phyloP scores from a whole-genome alignment of 2,329 filamentous ascomycete genomes.

The Calonectria hongkongensis region DNA sequence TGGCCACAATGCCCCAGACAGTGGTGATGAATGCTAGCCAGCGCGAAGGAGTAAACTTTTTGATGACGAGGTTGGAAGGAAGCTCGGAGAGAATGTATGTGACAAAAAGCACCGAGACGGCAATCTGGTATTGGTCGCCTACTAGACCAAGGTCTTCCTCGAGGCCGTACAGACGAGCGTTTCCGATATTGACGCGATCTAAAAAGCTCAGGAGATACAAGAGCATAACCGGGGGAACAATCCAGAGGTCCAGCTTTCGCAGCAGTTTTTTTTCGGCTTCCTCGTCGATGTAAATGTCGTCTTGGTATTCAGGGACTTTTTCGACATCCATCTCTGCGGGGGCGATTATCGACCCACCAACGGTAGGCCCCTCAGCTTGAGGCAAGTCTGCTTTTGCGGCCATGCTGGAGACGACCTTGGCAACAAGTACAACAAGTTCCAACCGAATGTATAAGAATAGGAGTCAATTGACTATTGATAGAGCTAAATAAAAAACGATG shows the following conservation, averaged over 20 bases:
- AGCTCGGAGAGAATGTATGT: conserved; percentile 63
- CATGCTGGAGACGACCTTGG: conserved; percentile 39
- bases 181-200: conserved; percentile 66
- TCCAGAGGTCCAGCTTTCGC: conserved; percentile 76
- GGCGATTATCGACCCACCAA: not conserved
- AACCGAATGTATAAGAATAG: not conserved
- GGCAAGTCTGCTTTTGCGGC: conserved; percentile 37
- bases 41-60: conserved; percentile 60
- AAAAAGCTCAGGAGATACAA: conserved; percentile 70
- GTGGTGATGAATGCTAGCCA: conserved; percentile 52
- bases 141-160: conserved; percentile 76
- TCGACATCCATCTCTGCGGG: conserved; percentile 49
- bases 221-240: conserved; percentile 77
- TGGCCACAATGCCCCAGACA: conserved; percentile 67
- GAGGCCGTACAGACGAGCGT: conserved; percentile 78
- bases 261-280: conserved; percentile 64
- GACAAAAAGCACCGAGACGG: conserved; percentile 58
- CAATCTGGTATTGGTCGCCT: conserved; percentile 74
- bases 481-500: not conserved
- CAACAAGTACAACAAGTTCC: not conserved
- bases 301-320: conserved; percentile 37
- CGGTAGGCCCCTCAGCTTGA: conserved; percentile 10
- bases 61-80: conserved; percentile 65
- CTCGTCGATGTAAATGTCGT: conserved; percentile 56
- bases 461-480: not conserved